These are phyloP conservation scores for Glomus cerebriforme DNA, from an alignment of 192 early-diverging fungal species.

Conservation along the genomic window DNA sequence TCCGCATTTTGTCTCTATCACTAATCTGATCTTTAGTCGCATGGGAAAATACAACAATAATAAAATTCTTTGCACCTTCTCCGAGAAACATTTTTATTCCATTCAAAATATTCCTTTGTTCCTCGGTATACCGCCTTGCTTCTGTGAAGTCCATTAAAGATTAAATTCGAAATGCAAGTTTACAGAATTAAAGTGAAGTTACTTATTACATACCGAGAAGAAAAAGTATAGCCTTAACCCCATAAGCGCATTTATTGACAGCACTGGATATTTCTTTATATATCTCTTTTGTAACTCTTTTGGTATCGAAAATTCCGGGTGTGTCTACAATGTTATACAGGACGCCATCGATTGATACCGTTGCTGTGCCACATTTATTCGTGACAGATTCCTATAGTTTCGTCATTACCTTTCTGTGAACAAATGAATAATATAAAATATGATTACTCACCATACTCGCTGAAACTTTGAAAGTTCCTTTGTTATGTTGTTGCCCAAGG, in stretches of 20 bases:
- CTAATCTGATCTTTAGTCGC: slow-evolving; percentile 3
- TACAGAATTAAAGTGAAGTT: background rate
- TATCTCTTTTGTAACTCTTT: background rate
- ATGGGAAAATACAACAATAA: slow-evolving; percentile 8
- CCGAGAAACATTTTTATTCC: slow-evolving; percentile 12
- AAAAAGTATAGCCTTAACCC: slow-evolving; percentile 27
- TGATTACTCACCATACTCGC: too few species aligned
- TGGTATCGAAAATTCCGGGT: slow-evolving; percentile 26
- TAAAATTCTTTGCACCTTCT: background rate
- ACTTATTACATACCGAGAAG: slow-evolving; percentile 6
- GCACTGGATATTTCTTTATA: background rate
- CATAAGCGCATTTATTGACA: slow-evolving; percentile 4
- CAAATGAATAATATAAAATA: too few species aligned
- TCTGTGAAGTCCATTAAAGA: slow-evolving; percentile 20
- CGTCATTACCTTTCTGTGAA: slow-evolving; percentile 1
- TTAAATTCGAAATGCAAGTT: background rate
- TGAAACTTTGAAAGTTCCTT: too few species aligned
- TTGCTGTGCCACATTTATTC: background rate
- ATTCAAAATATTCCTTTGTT: slow-evolving; percentile 15
- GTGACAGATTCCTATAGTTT: slow-evolving; percentile 23
- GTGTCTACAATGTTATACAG: slow-evolving; percentile 17
- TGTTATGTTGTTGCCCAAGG: too few species aligned
- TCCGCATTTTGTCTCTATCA: background rate
- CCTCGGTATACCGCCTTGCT: slow-evolving; percentile 1
- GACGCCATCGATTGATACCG: background rate